These are phyloP conservation scores for Helenozyma baotianmanensis DNA, from an alignment of 805 yeast genomes.

Conservation along the genomic window DNA sequence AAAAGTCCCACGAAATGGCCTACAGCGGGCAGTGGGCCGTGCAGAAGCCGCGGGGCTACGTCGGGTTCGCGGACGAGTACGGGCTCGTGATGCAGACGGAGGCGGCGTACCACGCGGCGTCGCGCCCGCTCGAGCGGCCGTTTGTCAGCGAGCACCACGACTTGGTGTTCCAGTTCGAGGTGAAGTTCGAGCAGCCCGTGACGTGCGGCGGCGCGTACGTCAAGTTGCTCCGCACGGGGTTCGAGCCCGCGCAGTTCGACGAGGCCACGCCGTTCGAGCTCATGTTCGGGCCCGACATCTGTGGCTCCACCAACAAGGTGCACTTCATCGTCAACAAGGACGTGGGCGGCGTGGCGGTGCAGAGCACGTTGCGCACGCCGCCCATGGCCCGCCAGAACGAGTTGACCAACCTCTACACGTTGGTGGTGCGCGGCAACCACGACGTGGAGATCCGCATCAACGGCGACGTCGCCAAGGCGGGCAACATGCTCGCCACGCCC, in stretches of 20 bases:
- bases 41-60: slow-evolving; percentile 51
- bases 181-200: slow-evolving; percentile 73
- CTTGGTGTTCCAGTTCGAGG: slow-evolving; percentile 84
- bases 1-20: slow-evolving; percentile 46
- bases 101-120: slow-evolving; percentile 81
- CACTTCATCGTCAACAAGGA: slow-evolving; percentile 68
- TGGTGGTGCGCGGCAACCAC: slow-evolving; percentile 61
- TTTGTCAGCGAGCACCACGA: slow-evolving; percentile 60
- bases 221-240: slow-evolving; percentile 53
- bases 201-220: slow-evolving; percentile 89
- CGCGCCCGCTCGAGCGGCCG: slow-evolving; percentile 52
- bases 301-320: slow-evolving; percentile 76
- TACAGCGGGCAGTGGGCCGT: slow-evolving; percentile 76
- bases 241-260: slow-evolving; percentile 46
- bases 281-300: slow-evolving; percentile 93
- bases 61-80: slow-evolving; percentile 61
- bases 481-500: slow-evolving; percentile 53
- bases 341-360: slow-evolving; percentile 52
- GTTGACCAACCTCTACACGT: slow-evolving; percentile 68
- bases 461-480: slow-evolving; percentile 69
- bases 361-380: slow-evolving; percentile 62
- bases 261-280: slow-evolving; percentile 72
- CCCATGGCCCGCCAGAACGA: slow-evolving; percentile 61
- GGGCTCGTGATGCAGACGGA: slow-evolving; percentile 74
- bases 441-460: slow-evolving; percentile 77